Evolutionary conservation across 2,329 filamentous ascomycete species (phyloP), one percentile per base, ranked within the genome.

Genomic region (Beauveria bassiana): DNA sequence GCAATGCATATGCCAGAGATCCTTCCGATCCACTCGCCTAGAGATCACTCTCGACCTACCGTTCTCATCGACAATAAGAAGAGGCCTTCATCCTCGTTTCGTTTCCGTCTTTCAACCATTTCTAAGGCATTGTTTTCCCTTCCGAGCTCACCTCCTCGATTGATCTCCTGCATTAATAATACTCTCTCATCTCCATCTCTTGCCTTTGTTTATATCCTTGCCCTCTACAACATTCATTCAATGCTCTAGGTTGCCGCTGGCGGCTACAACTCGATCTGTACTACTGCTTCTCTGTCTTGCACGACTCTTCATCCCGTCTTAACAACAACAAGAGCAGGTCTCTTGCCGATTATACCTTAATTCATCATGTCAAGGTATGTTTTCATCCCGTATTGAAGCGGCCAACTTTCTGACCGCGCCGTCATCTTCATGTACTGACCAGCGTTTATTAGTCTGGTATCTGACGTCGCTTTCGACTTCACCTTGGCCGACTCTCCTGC

Each of bases 391-490:
- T 56, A 43, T 50, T 16, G 20, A 56, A 8, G n/a, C 7, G n/a
- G 26, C 26, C 43, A 46, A 18, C 40, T 47, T 49, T 46, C 46
- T 49, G 34, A 52, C 58, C 53, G 12, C 59, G 8, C 38, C 43
- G 16, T 31, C n/a, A 22, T 43, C 43, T 8, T 60, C 55, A 43
- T 45, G 61, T 57, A 64, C 67, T 70, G 65, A 72, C 66, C 55
- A 46, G 31, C 50, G 24, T 43, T 40, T 69, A 85, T 24, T 69
- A 85, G 82, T 82, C 81, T 84, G 80, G 81, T 75, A 84, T 82
- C 78, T 74, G 79, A 81, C 76, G 80, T 86, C 74, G 76, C 83
- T 62, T 86, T 86, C 71, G 81, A 85, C 74, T 86, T 86, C 73
- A 77, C 75, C 65, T 86, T 84, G 68, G 79, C 80, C 55, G 61